A percentile compares a stretch with the other conserved stretches of the same genome.
phyloP scores from a whole-genome alignment of 75 land plant genomes.

The Gnetum montanum region DNA sequence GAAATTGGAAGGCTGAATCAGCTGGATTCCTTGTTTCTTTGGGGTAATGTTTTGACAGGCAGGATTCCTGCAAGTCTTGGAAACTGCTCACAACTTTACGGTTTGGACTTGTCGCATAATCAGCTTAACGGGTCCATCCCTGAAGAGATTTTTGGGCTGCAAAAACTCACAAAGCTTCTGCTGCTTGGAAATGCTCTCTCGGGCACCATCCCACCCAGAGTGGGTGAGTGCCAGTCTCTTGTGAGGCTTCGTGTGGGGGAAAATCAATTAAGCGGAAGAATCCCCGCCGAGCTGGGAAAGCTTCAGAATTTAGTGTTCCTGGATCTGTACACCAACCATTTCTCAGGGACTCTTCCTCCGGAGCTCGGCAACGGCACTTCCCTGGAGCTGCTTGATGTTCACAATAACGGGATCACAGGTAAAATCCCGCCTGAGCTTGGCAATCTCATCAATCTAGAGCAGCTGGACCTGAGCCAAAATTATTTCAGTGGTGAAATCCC shows the following conservation, averaged over 20 bases:
- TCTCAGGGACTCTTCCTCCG: conserved; percentile 51
- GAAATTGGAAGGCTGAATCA: conserved; percentile 44
- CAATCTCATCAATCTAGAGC: conserved; percentile 49
- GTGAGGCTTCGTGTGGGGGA: conserved; percentile 70
- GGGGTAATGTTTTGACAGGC: conserved; percentile 66
- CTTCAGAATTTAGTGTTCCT: conserved; percentile 67
- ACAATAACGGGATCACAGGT: conserved; percentile 57
- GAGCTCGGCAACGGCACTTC: conserved; percentile 49
- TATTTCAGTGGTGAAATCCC: conserved; percentile 71
- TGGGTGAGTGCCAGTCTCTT: conserved; percentile 47
- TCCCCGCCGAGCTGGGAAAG: conserved; percentile 61
- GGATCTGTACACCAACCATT: conserved; percentile 61
- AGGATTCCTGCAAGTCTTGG: conserved; percentile 51
- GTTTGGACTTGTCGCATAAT: conserved; percentile 65
- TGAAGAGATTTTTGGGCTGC: conserved; percentile 46
- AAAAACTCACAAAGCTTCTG: conserved; percentile 66
- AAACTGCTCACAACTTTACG: conserved; percentile 48
- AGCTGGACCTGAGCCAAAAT: conserved; percentile 72
- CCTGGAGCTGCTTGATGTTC: conserved; percentile 73
- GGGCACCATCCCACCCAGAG: conserved; percentile 38
- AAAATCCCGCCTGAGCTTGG: conserved; percentile 57
- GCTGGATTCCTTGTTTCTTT: conserved; percentile 54
- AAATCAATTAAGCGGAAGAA: conserved; percentile 63
- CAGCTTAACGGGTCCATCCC: conserved; percentile 62
- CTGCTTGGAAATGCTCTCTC: conserved; percentile 53